Base-by-base conservation (phyloP, 2,329 filamentous ascomycete genomes). In the Purpureocillium takamizusanense region DNA sequence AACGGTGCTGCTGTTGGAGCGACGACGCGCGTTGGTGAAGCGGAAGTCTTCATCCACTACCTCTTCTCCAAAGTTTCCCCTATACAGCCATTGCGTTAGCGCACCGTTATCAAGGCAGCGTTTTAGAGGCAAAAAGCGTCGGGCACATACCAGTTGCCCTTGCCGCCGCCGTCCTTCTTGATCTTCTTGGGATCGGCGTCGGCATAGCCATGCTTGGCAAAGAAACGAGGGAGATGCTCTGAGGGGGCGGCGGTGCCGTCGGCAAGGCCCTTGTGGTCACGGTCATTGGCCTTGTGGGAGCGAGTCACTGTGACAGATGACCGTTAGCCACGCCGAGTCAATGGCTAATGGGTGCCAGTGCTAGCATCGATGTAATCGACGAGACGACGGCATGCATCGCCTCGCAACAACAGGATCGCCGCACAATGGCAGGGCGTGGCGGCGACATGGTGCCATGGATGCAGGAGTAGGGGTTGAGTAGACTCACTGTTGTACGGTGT, bases 91-190 rank as follows among this genome's bases (percentile, higher is more conserved):
- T 31, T 10, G 35, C 23, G 35, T 31, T 2, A 36, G 33, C 13
- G 32, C 5, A 1, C 11, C 8, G 12, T 17, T n/a, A 29, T 16
- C n/a, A 15, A 18, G 3, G 10, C 7, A 11, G 7, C 15, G 12
- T 23, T 9, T 17, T 27, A 38, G 25, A 38, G 17, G 9, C 11
- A 16, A 27, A 34, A 30, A 11, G 12, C 13, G 35, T 37, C n/a
- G 10, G 38, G 4, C 17, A 55, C 82, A 63, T 76, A 95, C 90
- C 90, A 98, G 65, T 95, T 95, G 58, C 84, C 87, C 65, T 86
- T 89, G 51, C 90, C 90, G 50, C 77, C 83, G 46, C 90, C 90
- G 56, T 94, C 86, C 72, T 98, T 98, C 81, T 98, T 98, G 59
- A 84, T 82, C 73, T 94, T 92, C 64, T 86, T 88, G 44, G 92